Evolutionary conservation across 2,329 filamentous ascomycete species (phyloP).

Genomic region (Nothomitra cinnamomea): DNA sequence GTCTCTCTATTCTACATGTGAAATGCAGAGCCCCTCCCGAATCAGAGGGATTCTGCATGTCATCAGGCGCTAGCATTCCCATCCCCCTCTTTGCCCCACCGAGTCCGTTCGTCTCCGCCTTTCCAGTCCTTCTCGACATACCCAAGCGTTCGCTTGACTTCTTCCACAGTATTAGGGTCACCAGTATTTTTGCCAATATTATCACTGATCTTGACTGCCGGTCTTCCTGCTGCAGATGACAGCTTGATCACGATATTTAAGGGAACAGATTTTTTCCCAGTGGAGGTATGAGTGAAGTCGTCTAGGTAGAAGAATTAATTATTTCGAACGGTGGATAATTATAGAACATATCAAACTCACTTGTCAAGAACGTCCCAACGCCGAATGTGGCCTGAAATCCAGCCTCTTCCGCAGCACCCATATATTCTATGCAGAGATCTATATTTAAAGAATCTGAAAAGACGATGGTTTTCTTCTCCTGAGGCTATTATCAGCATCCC

Average conservation of each 20-base stretch:
- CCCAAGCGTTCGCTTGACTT: constrained; percentile 71
- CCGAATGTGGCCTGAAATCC: constrained; percentile 82
- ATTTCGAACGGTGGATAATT: constrained; percentile 4
- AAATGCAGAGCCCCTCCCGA: too few relatives aligned
- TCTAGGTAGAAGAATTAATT: constrained; percentile 28
- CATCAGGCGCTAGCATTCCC: background rate
- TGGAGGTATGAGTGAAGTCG: constrained; percentile 60
- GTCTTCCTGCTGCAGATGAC: constrained; percentile 61
- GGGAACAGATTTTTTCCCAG: constrained; percentile 69
- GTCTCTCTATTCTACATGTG: too few relatives aligned
- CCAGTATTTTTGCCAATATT: constrained; percentile 93
- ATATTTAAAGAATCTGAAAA: constrained; percentile 94
- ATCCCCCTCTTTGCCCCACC: constrained; percentile 47
- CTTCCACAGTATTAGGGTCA: constrained; percentile 57
- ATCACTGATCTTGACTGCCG: constrained; percentile 78
- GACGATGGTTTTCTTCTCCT: constrained; percentile 69
- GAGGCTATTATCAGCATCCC: background rate
- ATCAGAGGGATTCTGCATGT: too few relatives aligned
- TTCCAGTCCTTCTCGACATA: constrained; percentile 77
- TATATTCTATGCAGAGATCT: constrained; percentile 81
- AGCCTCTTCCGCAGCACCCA: constrained; percentile 58
- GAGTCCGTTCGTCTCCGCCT: constrained; percentile 63
- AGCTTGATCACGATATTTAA: constrained; percentile 98
- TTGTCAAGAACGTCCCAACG: constrained; percentile 88
- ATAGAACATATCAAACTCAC: constrained; percentile 22